Conservation (phyloP, 495 filamentous ascomycete genomes). For the Trichoderma parareesei region DNA sequence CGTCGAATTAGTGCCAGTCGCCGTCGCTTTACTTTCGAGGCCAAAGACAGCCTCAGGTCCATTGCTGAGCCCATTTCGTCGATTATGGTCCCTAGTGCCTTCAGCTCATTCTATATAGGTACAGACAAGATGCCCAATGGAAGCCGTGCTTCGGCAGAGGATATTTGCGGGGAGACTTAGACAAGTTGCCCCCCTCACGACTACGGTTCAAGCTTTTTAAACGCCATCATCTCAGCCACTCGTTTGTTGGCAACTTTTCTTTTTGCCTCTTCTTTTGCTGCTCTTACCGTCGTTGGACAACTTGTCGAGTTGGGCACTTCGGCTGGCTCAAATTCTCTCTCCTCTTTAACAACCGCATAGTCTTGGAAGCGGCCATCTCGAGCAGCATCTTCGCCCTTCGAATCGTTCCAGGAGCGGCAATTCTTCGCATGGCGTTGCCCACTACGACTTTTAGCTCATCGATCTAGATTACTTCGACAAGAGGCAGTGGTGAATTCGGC, state of each 20-base stretch:
- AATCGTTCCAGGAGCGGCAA: neutral
- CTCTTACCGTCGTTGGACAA: neutral
- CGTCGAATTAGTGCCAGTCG: neutral
- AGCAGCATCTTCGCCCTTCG: neutral
- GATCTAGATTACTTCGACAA: neutral
- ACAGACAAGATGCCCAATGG: neutral
- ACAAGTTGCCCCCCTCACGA: neutral
- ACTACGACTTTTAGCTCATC: neutral
- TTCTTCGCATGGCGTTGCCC: neutral
- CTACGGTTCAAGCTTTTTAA: neutral
- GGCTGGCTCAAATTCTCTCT: neutral
- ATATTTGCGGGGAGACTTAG: neutral
- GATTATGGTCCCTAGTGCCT: neutral
- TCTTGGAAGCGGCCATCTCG: neutral
- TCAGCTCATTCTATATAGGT: neutral
- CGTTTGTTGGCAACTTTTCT: neutral
- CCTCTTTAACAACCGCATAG: too few relatives aligned
- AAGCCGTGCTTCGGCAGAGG: neutral
- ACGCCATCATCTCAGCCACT: neutral
- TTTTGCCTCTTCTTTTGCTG: neutral
- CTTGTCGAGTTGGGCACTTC: too few relatives aligned
- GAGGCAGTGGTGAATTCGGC: neutral
- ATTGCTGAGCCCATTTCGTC: neutral
- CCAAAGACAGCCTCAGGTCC: neutral
- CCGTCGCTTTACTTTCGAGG: neutral